Evolutionary conservation across 495 filamentous ascomycete species (phyloP).

Genomic region (Symbiotaphrina buchneri): DNA sequence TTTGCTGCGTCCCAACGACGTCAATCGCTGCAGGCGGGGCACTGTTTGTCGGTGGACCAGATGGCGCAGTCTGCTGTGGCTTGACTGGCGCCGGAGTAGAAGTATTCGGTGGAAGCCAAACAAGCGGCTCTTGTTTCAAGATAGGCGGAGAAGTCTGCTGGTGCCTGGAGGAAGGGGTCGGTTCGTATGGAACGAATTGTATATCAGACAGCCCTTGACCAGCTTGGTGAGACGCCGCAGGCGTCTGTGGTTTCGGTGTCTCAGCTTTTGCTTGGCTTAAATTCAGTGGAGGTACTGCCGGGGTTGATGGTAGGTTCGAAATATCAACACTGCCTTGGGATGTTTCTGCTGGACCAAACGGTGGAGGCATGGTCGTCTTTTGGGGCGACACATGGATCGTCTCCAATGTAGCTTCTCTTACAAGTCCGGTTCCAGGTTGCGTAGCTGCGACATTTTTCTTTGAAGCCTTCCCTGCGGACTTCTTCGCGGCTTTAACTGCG

Average conservation of each 20-base stretch:
- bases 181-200: neutral
- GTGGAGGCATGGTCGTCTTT: neutral
- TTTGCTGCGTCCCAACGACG: too few species aligned
- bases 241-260: too few species aligned
- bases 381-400: neutral
- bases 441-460: slow-evolving; percentile 6
- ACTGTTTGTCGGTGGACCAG: slow-evolving; percentile 6
- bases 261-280: too few species aligned
- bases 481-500: slow-evolving; percentile 9
- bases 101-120: slow-evolving; percentile 1
- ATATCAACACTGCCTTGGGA: neutral
- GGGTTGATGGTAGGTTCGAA: neutral
- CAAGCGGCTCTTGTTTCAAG: slow-evolving; percentile 2
- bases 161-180: neutral
- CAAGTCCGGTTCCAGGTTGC: neutral
- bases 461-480: slow-evolving; percentile 8
- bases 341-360: neutral
- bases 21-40: slow-evolving; percentile 6
- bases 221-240: neutral
- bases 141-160: slow-evolving; percentile 1
- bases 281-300: too few species aligned
- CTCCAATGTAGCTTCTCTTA: neutral
- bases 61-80: slow-evolving; percentile 12
- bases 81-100: slow-evolving; percentile 10
- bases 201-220: neutral